phyloP scores from a whole-genome alignment of 2,329 filamentous ascomycete species.

The Fusarium sp. region DNA sequence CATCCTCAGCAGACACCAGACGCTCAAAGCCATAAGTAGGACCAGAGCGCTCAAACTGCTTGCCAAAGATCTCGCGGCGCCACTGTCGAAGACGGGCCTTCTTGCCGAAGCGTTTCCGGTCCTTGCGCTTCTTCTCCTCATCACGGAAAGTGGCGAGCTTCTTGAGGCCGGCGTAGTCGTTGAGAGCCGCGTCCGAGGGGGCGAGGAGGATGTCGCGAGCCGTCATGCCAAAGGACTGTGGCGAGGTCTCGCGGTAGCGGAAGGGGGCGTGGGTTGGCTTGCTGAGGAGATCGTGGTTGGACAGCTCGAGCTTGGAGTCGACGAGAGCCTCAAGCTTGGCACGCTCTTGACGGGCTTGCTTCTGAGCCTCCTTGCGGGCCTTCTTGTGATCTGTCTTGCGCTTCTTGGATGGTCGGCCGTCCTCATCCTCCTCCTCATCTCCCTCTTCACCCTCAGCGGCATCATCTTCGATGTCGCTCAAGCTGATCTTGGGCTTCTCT shows the following conservation, averaged over 20 bases:
- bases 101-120: constrained; percentile 90
- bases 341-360: constrained; percentile 82
- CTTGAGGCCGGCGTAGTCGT: constrained; percentile 92
- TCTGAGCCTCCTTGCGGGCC: constrained; percentile 70
- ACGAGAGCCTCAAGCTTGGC: constrained; percentile 87
- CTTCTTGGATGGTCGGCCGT: constrained; percentile 64
- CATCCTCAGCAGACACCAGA: constrained; percentile 46
- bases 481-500: constrained; percentile 61
- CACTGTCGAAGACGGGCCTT: constrained; percentile 91
- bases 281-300: constrained; percentile 70
- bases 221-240: constrained; percentile 89
- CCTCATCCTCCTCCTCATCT: constrained; percentile 56
- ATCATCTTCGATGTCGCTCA: constrained; percentile 61
- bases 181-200: constrained; percentile 85
- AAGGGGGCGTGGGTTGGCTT: constrained; percentile 61
- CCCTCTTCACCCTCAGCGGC: constrained; percentile 51
- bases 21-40: constrained; percentile 69
- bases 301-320: constrained; percentile 82
- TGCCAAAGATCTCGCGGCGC: constrained; percentile 74
- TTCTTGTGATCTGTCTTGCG: constrained; percentile 72
- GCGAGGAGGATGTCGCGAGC: constrained; percentile 90
- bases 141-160: constrained; percentile 93
- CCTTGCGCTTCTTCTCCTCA: constrained; percentile 86
- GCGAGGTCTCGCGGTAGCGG: constrained; percentile 94
- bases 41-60: constrained; percentile 66